A percentile compares a stretch with the other conserved stretches of the same genome.
These are phyloP conservation scores for Aeschynomene evenia DNA, from an alignment of 306 rosid genomes.

Conservation along the genomic window DNA sequence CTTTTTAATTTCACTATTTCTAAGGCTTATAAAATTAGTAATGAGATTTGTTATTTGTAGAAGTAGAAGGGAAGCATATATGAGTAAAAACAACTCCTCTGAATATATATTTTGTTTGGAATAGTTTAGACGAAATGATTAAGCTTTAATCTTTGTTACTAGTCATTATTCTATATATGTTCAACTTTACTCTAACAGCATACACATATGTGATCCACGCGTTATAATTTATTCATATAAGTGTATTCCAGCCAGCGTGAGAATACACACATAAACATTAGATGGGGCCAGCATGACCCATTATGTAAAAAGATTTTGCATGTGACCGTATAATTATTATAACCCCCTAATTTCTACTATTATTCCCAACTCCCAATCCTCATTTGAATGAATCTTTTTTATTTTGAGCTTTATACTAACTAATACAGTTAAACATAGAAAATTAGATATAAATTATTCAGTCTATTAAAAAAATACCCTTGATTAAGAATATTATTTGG, in stretches of 20 bases:
- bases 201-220: background rate
- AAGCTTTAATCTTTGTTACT: background rate
- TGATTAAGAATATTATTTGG: no score
- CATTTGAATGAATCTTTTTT: no score
- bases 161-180: background rate
- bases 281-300: background rate
- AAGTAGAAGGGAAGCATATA: background rate
- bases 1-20: background rate
- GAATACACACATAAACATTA: background rate
- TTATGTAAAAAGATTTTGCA: background rate
- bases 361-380: background rate
- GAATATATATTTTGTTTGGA: no score
- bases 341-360: background rate
- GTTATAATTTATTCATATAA: background rate
- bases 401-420: no score
- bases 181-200: background rate
- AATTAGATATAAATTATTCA: no score
- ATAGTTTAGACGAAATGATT: background rate
- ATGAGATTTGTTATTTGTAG: no score
- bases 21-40: background rate
- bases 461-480: no score
- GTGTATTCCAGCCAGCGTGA: background rate
- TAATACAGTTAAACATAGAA: no score
- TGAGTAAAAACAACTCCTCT: background rate
- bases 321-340: background rate